These are phyloP conservation scores for Triglochin maritima DNA, from an alignment of 106 monocot species.

Conservation along the genomic window DNA sequence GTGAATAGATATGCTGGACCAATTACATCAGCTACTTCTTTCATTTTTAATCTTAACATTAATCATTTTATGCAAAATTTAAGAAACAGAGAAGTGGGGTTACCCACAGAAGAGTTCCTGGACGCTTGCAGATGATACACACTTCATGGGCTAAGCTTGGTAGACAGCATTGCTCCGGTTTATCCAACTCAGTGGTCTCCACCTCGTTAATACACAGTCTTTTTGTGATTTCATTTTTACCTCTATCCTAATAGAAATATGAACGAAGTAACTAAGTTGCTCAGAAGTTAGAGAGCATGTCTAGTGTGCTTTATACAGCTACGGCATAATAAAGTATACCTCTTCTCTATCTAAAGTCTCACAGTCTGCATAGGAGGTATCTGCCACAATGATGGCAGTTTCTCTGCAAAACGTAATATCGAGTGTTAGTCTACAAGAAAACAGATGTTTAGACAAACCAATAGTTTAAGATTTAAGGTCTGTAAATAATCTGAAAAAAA, in stretches of 20 bases:
- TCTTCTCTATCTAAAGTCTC: not conserved
- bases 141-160: not conserved
- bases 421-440: not conserved
- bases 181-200: not conserved
- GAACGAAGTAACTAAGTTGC: not conserved
- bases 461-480: no score
- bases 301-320: not conserved
- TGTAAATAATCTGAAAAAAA: no score
- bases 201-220: not conserved
- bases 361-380: not conserved
- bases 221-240: not conserved
- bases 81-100: not conserved
- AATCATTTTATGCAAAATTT: not conserved
- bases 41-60: not conserved
- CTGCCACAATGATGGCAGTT: not conserved
- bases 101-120: conserved; percentile 1
- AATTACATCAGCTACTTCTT: not conserved
- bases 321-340: not conserved
- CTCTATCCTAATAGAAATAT: conserved; percentile 2
- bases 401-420: not conserved
- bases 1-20: not conserved
- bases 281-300: not conserved
- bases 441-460: no score
- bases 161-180: not conserved
- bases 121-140: not conserved